A percentile compares a stretch with the other conserved stretches of the same genome.
Conservation (phyloP, 139 green algal species). For the Penium margaritaceum region DNA sequence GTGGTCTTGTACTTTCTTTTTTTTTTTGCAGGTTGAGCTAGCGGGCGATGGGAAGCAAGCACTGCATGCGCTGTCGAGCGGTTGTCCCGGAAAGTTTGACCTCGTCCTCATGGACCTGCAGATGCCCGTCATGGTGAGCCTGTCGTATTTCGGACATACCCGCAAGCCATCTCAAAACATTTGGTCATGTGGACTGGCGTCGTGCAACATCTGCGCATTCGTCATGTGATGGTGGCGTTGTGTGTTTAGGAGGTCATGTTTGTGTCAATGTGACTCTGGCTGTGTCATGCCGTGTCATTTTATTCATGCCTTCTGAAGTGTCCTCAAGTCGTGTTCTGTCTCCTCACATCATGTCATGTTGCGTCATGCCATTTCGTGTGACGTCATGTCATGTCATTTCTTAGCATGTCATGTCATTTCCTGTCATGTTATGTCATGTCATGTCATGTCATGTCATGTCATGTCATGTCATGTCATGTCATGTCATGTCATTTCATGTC, state of each 20-base stretch:
- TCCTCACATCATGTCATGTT: too few species aligned
- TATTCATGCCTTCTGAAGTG: too few species aligned
- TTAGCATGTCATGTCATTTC: not conserved
- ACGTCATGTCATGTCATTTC: slow-evolving; percentile 12
- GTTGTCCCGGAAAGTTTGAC: slow-evolving; percentile 1
- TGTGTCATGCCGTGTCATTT: too few species aligned
- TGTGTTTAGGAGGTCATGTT: too few species aligned
- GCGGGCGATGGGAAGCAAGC: slow-evolving; percentile 34
- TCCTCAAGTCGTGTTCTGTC: too few species aligned
- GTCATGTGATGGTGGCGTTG: not conserved
- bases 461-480: slow-evolving; percentile 1
- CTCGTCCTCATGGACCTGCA: slow-evolving; percentile 44
- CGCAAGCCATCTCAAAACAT: not conserved
- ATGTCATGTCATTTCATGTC: too few species aligned
- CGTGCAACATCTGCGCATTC: not conserved
- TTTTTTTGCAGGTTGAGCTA: slow-evolving; percentile 3
- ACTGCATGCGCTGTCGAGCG: slow-evolving; percentile 19
- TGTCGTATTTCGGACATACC: not conserved
- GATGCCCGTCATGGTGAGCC: slow-evolving; percentile 35
- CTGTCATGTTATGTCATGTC: slow-evolving; percentile 4
- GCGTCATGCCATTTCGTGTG: not conserved
- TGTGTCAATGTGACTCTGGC: too few species aligned
- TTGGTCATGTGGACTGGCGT: not conserved
- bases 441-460: not conserved
- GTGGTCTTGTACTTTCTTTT: too few species aligned